Conservation (phyloP, 2,329 filamentous ascomycete species). For the Furcasterigmium furcatum region DNA sequence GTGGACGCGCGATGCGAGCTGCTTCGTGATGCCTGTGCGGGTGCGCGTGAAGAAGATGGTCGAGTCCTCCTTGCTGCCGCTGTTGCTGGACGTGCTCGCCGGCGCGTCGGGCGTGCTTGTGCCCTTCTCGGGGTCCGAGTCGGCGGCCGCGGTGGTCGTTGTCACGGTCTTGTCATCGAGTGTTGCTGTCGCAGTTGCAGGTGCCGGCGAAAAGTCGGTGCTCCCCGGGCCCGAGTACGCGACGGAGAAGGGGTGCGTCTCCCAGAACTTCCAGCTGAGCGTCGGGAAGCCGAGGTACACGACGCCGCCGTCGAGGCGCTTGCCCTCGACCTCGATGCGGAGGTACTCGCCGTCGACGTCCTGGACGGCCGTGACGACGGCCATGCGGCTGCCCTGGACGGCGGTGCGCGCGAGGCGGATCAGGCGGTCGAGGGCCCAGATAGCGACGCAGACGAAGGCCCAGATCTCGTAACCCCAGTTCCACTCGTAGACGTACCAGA, state of each 20-base stretch:
- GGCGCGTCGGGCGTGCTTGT: neutral
- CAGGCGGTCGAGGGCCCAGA: constrained; percentile 26
- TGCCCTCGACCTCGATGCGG: constrained; percentile 22
- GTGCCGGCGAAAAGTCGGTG: neutral
- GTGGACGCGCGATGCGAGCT: constrained; percentile 8
- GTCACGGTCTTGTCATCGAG: too few relatives aligned
- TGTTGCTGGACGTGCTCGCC: neutral
- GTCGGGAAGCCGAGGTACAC: constrained; percentile 32
- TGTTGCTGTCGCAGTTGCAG: too few relatives aligned
- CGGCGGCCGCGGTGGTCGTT: neutral
- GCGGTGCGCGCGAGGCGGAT: constrained; percentile 20
- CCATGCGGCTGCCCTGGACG: constrained; percentile 15
- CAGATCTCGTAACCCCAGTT: constrained; percentile 35
- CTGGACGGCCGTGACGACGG: constrained; percentile 17
- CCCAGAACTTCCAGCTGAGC: constrained; percentile 29
- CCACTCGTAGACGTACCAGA: constrained; percentile 27
- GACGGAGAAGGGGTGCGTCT: constrained; percentile 31
- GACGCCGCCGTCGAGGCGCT: constrained; percentile 17
- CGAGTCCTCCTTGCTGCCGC: neutral
- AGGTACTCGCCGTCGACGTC: constrained; percentile 23
- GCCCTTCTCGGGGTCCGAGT: neutral
- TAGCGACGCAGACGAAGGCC: constrained; percentile 23
- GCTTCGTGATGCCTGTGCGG: constrained; percentile 17
- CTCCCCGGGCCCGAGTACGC: constrained; percentile 1
- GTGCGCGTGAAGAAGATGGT: constrained; percentile 19